Base-by-base conservation (phyloP, 345 rosid species). In the Camelina sativa region DNA sequence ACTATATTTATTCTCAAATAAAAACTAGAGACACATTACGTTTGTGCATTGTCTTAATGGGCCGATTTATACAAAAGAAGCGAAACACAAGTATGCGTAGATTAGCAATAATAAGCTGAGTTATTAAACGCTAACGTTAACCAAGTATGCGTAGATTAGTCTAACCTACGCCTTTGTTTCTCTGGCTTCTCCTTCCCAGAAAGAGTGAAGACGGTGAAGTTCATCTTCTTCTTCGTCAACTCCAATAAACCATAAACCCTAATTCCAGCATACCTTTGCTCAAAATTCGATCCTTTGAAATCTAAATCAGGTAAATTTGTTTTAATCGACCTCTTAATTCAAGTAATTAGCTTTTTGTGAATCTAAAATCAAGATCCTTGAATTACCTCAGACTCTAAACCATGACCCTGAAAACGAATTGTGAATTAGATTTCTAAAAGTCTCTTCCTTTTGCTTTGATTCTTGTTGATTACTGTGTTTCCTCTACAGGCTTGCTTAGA, bases 241-340 rank as follows among this genome's bases (percentile, higher is more conserved):
- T 63, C 67, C 53, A 13, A 22, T 22, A 43, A 40, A 22, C 71
- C 48, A 20, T 35, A 38, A 67, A 67, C 37, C 61, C 61, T 52
- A 53, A 22, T 23, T 67, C 4, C 51, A 37, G 3, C n/a, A 13
- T 48, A 13, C 35, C 4, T 22, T 40, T 12, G 12, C 3, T 52
- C 35, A 67, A 35, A 9, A 23, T 38, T 8, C 15, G 7, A 61
- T 61, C 50, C 16, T 62, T 38, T 48, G 11, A 17, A 48, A 48
- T 16, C 5, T 48, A 3, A 48, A 52, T 38, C 71, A 51, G 71
- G 71, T 66, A 19, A 1, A 34, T 7, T 11, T 19, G 5, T 34
- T 51, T 50, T 15, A 7, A 35, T 41, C 6, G 4, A 48, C 23
- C 22, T 17, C 53, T 48, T 48, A 2, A 16, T 48, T 48, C 12